Evolutionary conservation across 2,329 filamentous ascomycete genomes (phyloP), one percentile per base, ranked within the genome.

Genomic region (Phialophora tarda): DNA sequence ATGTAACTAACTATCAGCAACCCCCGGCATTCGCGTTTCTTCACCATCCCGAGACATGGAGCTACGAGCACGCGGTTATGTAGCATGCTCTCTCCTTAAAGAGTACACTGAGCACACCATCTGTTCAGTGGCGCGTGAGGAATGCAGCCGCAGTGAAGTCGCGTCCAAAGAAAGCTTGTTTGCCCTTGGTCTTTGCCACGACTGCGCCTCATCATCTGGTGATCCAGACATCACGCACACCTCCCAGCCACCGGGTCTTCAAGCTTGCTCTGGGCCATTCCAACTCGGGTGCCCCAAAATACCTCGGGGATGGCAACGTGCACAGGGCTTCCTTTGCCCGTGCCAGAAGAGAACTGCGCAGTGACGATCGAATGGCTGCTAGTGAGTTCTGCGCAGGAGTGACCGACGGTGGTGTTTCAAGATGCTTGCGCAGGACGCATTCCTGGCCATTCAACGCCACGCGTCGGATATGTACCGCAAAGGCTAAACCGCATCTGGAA

Each of bases 381-480:
- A 21, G 53, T n/a, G 5, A 55, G 4, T 24, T 55, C 4, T 21
- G 28, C 28, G 1, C 28, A 55, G 28, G 53, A 34, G 28, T 4
- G 12, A 55, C 28, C 53, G 53, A 32, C 10, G 62, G 44, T 44
- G 47, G 57, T 61, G 65, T 67, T 67, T 64, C 65, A 67, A 28
- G 50, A 48, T 53, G 62, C 23, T 56, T 44, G 48, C 23, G 21
- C n/a, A 48, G 50, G 47, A 47, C 11, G 51, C 23, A 21, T 34
- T 48, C 50, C 26, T 59, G 38, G 48, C 55, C 60, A 63, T 28
- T 59, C 30, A 55, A 47, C n/a, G 23, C 21, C 17, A 28, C 30
- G 26, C 14, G 6, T 34, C 50, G 44, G 41, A 44, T 66, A 30
- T 59, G 32, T 44, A 57, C 21, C 23, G 23, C 21, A 8, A 50